Percentiles rank a stretch among this genome's conserved stretches.
Evolutionary conservation across 345 rosid genomes (phyloP).

Genomic region (Linum usitatissimum): DNA sequence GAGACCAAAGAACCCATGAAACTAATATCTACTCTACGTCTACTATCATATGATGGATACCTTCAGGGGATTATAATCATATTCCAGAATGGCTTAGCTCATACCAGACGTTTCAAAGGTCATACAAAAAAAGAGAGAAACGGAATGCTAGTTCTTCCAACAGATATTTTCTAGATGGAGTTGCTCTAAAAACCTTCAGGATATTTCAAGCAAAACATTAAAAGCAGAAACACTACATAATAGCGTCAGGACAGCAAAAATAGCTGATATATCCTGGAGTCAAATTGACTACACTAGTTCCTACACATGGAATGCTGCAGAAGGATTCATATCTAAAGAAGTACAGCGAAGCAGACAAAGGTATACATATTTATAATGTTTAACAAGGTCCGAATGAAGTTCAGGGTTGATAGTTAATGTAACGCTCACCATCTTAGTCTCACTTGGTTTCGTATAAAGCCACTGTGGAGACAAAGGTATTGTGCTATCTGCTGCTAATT

Average conservation of each 20-base stretch:
- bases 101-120: no score
- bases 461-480: constrained; percentile 95
- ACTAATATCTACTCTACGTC: background rate
- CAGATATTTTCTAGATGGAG: no score
- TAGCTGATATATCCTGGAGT: background rate
- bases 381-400: background rate
- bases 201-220: background rate
- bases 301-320: no score
- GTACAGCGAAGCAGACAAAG: background rate
- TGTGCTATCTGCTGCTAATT: constrained; percentile 51
- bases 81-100: no score
- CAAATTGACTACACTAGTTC: background rate
- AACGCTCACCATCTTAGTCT: constrained; percentile 37
- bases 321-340: no score
- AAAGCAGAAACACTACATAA: background rate
- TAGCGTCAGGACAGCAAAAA: background rate
- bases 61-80: background rate
- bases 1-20: background rate
- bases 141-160: no score
- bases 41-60: background rate
- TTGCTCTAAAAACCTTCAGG: background rate
- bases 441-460: constrained; percentile 73
- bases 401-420: background rate
- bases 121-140: no score
- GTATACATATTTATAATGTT: background rate